Evolutionary conservation across 2,329 filamentous ascomycete genomes (phyloP).

Genomic region (Cucurbitaria berberidis): DNA sequence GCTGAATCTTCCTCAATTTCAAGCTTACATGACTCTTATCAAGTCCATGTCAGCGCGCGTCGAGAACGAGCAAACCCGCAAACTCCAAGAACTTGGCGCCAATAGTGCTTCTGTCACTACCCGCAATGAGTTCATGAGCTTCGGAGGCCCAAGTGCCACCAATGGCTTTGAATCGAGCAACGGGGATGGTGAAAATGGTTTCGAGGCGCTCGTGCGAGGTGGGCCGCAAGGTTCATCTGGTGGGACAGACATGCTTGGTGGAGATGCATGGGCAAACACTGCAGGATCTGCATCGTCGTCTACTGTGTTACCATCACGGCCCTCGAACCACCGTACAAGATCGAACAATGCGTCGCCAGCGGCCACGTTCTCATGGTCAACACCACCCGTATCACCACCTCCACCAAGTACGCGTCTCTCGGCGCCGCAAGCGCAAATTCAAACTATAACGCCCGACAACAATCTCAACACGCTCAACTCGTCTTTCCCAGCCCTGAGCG

Average conservation of each 20-base stretch:
- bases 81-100: conserved; percentile 81
- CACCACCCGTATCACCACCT: conserved; percentile 46
- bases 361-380: conserved; percentile 57
- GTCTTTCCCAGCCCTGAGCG: conserved; percentile 45
- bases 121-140: conserved; percentile 72
- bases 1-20: conserved; percentile 83
- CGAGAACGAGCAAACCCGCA: conserved; percentile 86
- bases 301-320: conserved; percentile 39
- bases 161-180: conserved; percentile 64
- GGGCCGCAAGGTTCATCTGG: conserved; percentile 53
- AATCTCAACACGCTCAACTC: conserved; percentile 50
- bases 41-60: conserved; percentile 79
- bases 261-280: conserved; percentile 51
- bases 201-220: conserved; percentile 88
- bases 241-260: conserved; percentile 50
- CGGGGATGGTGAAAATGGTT: conserved; percentile 73
- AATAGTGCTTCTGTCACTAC: conserved; percentile 60
- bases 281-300: conserved; percentile 41
- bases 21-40: conserved; percentile 87
- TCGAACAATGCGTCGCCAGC: conserved; percentile 39
- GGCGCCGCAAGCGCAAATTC: conserved; percentile 38
- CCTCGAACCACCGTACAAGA: conserved; percentile 32
- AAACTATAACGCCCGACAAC: conserved; percentile 61
- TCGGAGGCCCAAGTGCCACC: conserved; percentile 61
- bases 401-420: conserved; percentile 30